Base-by-base conservation (phyloP, 2,329 filamentous ascomycete genomes). In the Ophiostoma montium region DNA sequence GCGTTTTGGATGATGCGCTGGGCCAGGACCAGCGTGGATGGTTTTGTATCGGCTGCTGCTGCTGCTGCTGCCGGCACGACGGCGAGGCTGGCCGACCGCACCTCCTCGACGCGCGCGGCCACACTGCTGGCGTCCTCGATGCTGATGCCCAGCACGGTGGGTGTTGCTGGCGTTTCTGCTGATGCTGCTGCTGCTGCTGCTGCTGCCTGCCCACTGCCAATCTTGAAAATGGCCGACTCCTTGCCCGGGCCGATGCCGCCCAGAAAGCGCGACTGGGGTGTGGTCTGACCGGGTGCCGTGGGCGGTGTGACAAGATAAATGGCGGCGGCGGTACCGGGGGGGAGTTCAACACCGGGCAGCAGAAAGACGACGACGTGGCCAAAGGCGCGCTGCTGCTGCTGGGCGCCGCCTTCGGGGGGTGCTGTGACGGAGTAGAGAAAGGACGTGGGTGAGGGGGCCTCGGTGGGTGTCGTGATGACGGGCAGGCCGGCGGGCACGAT, bases 1-100 rank as follows among this genome's bases (percentile, higher is more conserved):
- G 90, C 92, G 64, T 95, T 95, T 58, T 86, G 84, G 59, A 98
- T 96, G 58, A 98, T 95, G 55, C 86, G 74, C 66, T 96, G 88
- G 30, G 92, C 92, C 21, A 98, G 72, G 2, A 87, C 69, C 55
- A 86, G 79, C 0, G 87, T 92, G n/a, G 55, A 52, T 1, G 56
- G 55, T 3, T 30, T 19, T 31, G 19, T 12, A n/a, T n/a, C n/a
- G n/a, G 23, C 39, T 42, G 39, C 13, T 9, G 31, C 31, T 18
- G 46, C 21, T 8, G 42, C 19, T 10, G 42, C 2, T 5, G 6
- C n/a, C 7, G 42, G 10, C 5, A 36, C 43, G 15, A 48, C 57
- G 62, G 47, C 57, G n/a, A 67, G 63, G 51, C 65, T 59, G 7
- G 35, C 60, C 50, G 39, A 30, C 23, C 72, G 70, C 23, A 86